phyloP scores from a whole-genome alignment of 768 basidiomycete genomes.

The Suillus brevipes region DNA sequence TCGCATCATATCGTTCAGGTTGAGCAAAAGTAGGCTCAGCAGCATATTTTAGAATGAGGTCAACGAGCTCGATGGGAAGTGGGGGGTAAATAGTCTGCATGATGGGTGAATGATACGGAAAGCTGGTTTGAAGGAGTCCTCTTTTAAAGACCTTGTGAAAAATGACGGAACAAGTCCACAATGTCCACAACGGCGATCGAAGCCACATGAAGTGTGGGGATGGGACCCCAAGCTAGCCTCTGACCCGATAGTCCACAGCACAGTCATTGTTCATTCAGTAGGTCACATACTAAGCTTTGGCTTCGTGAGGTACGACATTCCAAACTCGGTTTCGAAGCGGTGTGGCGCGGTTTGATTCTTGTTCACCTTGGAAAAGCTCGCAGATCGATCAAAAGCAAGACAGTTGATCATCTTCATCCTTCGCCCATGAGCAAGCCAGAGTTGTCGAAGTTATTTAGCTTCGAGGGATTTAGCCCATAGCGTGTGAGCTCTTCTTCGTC shows the following conservation, averaged over 20 bases:
- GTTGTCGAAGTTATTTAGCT: constrained; percentile 80
- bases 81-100: constrained; percentile 6
- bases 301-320: background rate
- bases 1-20: constrained; percentile 14
- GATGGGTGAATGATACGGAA: background rate
- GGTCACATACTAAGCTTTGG: background rate
- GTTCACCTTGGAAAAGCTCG: no score
- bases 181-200: background rate
- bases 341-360: background rate
- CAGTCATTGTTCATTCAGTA: background rate
- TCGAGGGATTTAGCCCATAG: constrained; percentile 85
- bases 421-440: constrained; percentile 54
- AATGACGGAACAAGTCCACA: background rate
- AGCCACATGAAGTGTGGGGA: background rate
- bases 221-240: constrained; percentile 7
- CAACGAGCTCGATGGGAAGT: constrained; percentile 37
- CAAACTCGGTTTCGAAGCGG: background rate
- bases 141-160: background rate
- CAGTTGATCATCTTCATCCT: constrained; percentile 41
- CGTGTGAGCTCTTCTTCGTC: constrained; percentile 90
- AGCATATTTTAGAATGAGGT: constrained; percentile 15
- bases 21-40: constrained; percentile 31
- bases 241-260: background rate
- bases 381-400: background rate
- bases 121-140: background rate